Base-by-base conservation (phyloP, 2,329 filamentous ascomycete species). In the Pseudodiploospora longispora region DNA sequence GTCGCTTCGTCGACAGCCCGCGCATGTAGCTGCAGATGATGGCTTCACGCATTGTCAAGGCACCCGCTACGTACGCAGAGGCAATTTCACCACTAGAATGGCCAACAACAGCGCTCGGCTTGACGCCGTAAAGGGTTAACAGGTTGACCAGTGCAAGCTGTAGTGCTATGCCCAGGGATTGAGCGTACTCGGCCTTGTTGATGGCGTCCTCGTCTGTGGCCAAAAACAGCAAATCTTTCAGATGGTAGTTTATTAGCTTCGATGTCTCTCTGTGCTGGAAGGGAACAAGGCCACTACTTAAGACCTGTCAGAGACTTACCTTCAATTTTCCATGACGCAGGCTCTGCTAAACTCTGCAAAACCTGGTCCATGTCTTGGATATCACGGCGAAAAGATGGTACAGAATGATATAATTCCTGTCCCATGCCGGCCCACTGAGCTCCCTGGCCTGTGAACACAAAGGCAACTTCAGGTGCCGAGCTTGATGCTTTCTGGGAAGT, bases 11-110 rank as follows among this genome's bases (percentile, higher is more conserved):
- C 29, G 41, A 34, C 41, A 61, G 58, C 4, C 65, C 67, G 9
- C 68, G 59, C 48, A 66, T 64, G 53, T 74, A 77, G 3, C 72
- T 72, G 29, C 70, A 62, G 1, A 60, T 58, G 51, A 72, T 64
- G 36, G 65, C 64, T 1, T 65, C 56, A 19, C 68, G 62, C 32
- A 69, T 66, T 6, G 60, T 62, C 34, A 71, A 54, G 30, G 65
- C 55, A 4, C 69, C 65, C 1, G 62, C 56, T 5, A 63, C 57
- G 44, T 67, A 70, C 0, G 67, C 67, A n/a, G 67, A 66, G 4
- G 54, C 64, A 36, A 70, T 70, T 43, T 71, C 68, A 28, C 68
- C 68, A 38, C 56, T 61, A 0, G 66, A 69, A 47, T 71, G 68
- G 2, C 68, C 66, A 5, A 56, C 54, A 1, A 68, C 65, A 8